Percentiles rank a stretch among this genome's conserved stretches.
phyloP scores from a whole-genome alignment of 2,329 filamentous ascomycete genomes.

The Pseudocercospora musae region DNA sequence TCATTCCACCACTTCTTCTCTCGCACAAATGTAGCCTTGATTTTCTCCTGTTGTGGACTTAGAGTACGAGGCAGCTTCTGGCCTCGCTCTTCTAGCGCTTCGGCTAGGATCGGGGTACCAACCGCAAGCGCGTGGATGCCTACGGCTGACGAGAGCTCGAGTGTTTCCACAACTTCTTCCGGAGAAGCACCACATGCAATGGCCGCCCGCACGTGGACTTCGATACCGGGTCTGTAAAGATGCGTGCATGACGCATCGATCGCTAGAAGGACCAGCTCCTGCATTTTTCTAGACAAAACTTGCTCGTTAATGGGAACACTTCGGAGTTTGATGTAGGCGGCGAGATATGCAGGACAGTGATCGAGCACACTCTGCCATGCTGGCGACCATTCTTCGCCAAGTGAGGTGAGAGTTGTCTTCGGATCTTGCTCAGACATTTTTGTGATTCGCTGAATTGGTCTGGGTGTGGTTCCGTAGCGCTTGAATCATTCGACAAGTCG shows the following conservation, averaged over 20 bases:
- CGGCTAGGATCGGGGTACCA: no score
- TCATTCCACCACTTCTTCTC: conserved; percentile 44
- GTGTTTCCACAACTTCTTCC: no score
- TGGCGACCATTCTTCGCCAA: conserved; percentile 14
- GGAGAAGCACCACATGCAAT: no score
- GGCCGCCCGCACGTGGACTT: no score
- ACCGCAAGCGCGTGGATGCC: no score
- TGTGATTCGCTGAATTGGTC: no score
- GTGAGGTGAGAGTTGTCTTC: conserved; percentile 11
- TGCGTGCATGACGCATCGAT: conserved; percentile 46
- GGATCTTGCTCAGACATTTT: background rate
- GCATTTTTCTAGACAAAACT: conserved; percentile 42
- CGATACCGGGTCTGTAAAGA: conserved; percentile 33
- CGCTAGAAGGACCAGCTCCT: conserved; percentile 44
- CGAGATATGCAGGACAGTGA: conserved; percentile 12
- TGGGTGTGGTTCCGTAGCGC: no score
- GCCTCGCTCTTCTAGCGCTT: no score
- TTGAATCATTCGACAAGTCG: no score
- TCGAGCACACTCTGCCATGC: conserved; percentile 16
- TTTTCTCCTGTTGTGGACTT: background rate
- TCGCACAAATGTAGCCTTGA: conserved; percentile 44
- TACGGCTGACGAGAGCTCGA: no score
- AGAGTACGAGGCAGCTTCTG: no score
- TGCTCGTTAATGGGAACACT: conserved; percentile 31
- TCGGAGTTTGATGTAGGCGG: conserved; percentile 13